Evolutionary conservation across 129 eudicot genomes (phyloP), one percentile per base, ranked within the genome.

Genomic region (Pseudognaphalium luteoalbum): DNA sequence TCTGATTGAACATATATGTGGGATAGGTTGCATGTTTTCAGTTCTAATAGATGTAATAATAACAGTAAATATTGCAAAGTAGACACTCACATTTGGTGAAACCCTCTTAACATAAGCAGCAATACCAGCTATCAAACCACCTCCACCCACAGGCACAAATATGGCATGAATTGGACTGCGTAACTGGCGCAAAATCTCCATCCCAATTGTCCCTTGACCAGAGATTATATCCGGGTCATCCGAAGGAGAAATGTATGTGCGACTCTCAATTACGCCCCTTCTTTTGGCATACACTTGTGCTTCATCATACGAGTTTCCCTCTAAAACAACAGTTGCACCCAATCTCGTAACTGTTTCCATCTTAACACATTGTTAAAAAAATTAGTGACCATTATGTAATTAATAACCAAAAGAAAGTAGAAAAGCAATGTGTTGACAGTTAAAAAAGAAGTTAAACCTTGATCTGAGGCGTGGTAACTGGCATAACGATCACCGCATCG

Each of bases 61-160:
- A 8, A 41, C 47, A 41, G 0, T 41, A 12, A 41, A 9, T 41
- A 41, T 42, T 29, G 42, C 35, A 16, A 62, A 29, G 25, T 4
- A 71, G 65, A 76, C 58, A 77, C 68, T 17, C 52, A 88, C 92
- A 76, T 87, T 87, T 8, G 98, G 98, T 22, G 82, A 83, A 66
- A 93, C 94, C 86, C 92, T 86, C 69, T 93, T 93, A 37, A 93
- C 87, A 62, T 88, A 93, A 67, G 98, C 92, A 74, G 96, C 98
- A 85, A 93, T 84, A 44, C 97, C 98, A 54, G 98, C 98, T 74
- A 93, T 93, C 76, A 93, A 85, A 58, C 98, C 98, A 66, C 98
- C 98, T 44, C 98, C 98, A 34, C 98, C 97, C n/a, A 90, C 97
- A 14, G 98, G 98, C 76, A 93, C 96, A 82, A 93, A 93, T 73